Evolutionary conservation across 2,329 filamentous ascomycete species (phyloP), one percentile per base, ranked within the genome.

Genomic region (Ophiocordyceps australis): DNA sequence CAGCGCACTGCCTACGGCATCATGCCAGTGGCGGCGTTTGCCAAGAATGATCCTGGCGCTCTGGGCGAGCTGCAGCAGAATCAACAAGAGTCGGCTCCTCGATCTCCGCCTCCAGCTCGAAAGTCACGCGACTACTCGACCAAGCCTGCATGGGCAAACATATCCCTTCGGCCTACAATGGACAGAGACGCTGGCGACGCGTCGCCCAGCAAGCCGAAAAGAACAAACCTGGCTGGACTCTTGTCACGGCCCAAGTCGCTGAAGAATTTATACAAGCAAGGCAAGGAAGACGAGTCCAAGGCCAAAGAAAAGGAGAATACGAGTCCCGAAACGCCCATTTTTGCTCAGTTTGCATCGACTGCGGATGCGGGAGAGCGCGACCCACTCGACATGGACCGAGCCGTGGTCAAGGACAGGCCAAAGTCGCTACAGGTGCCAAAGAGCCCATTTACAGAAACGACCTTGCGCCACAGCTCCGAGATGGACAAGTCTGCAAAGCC

Each of bases 291-390:
- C 6, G 56, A 61, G 27, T 49, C 56, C 14, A 57, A 55, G 20
- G 47, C 52, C 21, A 74, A 67, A 39, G 74, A 86, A 46, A 92
- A 92, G 50, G 83, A 93, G 49, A 93, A 93, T 45, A 34, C 32
- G 5, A 30, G 32, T 5, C 35, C 50, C 8, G 59, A 65, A 12
- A 71, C 77, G 3, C 82, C 85, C 14, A 83, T 86, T 29, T 93
- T 80, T 59, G 69, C 78, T 10, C 75, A 89, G 40, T 89, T 86
- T 43, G 38, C 46, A 10, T 39, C 39, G 13, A n/a, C n/a, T n/a
- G n/a, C n/a, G n/a, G 43, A 43, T 22, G 32, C 38, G 6, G 14
- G 17, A 13, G 21, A 29, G 12, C 14, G 25, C 20, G 22, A 27
- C 16, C 24, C 24, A 9, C 15, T 18, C 13, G 29, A 30, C 17